Percentiles rank a stretch among this genome's conserved stretches.
These are phyloP conservation scores for Ophioceras dolichostomum DNA, from an alignment of 2,329 filamentous ascomycete genomes.

Conservation along the genomic window DNA sequence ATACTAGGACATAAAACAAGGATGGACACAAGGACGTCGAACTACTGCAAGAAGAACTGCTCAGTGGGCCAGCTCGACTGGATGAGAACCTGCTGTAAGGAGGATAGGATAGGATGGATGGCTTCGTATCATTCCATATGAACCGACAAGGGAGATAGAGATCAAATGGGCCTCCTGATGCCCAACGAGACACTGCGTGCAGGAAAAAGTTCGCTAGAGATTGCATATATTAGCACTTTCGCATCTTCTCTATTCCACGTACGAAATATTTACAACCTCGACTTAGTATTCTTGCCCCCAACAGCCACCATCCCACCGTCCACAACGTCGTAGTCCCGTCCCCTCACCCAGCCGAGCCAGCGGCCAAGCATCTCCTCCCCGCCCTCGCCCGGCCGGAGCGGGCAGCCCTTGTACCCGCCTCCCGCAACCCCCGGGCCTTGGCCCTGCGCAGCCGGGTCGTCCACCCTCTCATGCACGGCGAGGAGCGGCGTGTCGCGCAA, in stretches of 20 bases:
- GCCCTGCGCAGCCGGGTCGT: slow-evolving; percentile 32
- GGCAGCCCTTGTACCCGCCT: slow-evolving; percentile 49
- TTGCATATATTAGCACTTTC: no score
- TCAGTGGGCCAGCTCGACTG: no score
- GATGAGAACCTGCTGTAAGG: no score
- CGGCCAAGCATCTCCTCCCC: slow-evolving; percentile 55
- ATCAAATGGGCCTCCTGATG: no score
- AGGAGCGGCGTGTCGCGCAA: slow-evolving; percentile 57
- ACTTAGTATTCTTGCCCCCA: slow-evolving; percentile 28
- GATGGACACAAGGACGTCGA: no score
- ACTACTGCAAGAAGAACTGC: no score
- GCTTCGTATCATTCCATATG: no score
- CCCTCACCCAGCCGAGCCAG: slow-evolving; percentile 71
- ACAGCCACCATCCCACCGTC: slow-evolving; percentile 50
- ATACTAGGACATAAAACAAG: no score
- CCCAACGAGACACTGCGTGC: no score
- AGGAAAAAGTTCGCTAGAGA: no score
- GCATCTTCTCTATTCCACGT: neutral
- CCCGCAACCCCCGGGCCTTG: slow-evolving; percentile 56
- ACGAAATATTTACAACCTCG: slow-evolving; percentile 12
- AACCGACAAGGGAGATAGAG: no score
- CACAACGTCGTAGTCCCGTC: slow-evolving; percentile 55
- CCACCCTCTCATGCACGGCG: slow-evolving; percentile 39
- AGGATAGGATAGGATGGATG: no score
- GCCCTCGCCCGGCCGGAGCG: slow-evolving; percentile 54